Evolutionary conservation across 768 basidiomycete species (phyloP).

Genomic region (Auriscalpium orientale): DNA sequence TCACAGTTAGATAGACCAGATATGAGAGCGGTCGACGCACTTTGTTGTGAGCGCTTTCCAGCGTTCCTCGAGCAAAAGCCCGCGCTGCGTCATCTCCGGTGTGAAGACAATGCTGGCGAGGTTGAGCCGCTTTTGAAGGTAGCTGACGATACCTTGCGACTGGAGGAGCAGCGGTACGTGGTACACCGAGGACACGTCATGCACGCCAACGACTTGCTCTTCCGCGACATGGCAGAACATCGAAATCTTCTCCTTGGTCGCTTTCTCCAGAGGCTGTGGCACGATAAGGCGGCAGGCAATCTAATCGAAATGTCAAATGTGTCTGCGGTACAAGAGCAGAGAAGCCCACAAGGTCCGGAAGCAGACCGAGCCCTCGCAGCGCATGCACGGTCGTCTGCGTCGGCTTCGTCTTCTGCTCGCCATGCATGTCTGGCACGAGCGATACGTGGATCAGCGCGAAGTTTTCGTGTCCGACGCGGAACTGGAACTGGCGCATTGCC

Average conservation of each 20-base stretch:
- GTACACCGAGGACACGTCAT: constrained; percentile 94
- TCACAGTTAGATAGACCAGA: not conserved
- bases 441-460: constrained; percentile 97
- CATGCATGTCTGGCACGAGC: constrained; percentile 97
- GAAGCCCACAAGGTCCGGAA: constrained; percentile 77
- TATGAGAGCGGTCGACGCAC: constrained; percentile 30
- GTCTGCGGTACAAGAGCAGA: not conserved
- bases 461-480: constrained; percentile 93
- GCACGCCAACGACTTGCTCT: constrained; percentile 89
- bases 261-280: constrained; percentile 69
- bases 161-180: constrained; percentile 91
- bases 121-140: constrained; percentile 75
- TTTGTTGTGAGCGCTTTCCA: constrained; percentile 83
- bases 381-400: constrained; percentile 97
- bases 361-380: constrained; percentile 82
- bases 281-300: constrained; percentile 88
- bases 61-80: constrained; percentile 53
- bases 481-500: constrained; percentile 99
- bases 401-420: constrained; percentile 98
- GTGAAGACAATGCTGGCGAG: constrained; percentile 51
- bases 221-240: constrained; percentile 97
- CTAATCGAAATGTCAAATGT: constrained; percentile 30
- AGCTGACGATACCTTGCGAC: constrained; percentile 86
- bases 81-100: constrained; percentile 50
- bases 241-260: constrained; percentile 92